phyloP scores from a whole-genome alignment of 768 basidiomycete genomes.

The Suillus occidentalis region DNA sequence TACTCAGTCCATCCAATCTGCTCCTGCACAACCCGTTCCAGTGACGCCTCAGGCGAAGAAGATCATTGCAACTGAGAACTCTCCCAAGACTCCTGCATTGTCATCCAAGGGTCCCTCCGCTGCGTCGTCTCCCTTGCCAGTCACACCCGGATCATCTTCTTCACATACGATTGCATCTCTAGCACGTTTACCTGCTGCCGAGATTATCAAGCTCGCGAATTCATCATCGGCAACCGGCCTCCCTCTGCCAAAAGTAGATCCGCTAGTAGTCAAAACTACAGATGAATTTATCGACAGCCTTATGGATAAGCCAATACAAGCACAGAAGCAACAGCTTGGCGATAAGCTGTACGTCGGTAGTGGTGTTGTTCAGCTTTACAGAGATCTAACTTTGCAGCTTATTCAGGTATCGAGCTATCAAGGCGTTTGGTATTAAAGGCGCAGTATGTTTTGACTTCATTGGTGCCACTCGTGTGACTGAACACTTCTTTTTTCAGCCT shows the following conservation, averaged over 20 bases:
- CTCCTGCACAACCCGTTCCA: slow-evolving; percentile 36
- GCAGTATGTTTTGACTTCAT: slow-evolving; percentile 49
- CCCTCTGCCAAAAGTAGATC: slow-evolving; percentile 69
- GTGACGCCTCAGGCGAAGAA: slow-evolving; percentile 69
- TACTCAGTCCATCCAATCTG: slow-evolving; percentile 21
- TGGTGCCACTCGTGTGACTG: not conserved
- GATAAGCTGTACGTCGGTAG: slow-evolving; percentile 63
- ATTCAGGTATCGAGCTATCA: slow-evolving; percentile 56
- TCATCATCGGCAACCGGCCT: slow-evolving; percentile 47
- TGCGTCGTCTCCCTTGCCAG: slow-evolving; percentile 66
- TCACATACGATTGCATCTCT: slow-evolving; percentile 68
- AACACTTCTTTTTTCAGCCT: slow-evolving; percentile 44
- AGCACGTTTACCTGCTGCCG: slow-evolving; percentile 69
- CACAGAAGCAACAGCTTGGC: slow-evolving; percentile 78
- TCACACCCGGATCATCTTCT: slow-evolving; percentile 48
- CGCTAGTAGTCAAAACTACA: slow-evolving; percentile 64
- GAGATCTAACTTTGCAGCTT: not conserved
- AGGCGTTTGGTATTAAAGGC: slow-evolving; percentile 79
- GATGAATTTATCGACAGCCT: slow-evolving; percentile 71
- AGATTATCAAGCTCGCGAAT: slow-evolving; percentile 69
- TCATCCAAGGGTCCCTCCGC: slow-evolving; percentile 75
- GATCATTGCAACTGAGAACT: slow-evolving; percentile 41
- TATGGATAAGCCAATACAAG: slow-evolving; percentile 50
- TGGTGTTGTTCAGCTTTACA: not conserved
- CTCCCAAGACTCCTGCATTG: slow-evolving; percentile 75